Percentiles rank a stretch among this genome's conserved stretches.
Conservation (phyloP, 768 basidiomycete species). For the Xerocomus brunneocitrinus region DNA sequence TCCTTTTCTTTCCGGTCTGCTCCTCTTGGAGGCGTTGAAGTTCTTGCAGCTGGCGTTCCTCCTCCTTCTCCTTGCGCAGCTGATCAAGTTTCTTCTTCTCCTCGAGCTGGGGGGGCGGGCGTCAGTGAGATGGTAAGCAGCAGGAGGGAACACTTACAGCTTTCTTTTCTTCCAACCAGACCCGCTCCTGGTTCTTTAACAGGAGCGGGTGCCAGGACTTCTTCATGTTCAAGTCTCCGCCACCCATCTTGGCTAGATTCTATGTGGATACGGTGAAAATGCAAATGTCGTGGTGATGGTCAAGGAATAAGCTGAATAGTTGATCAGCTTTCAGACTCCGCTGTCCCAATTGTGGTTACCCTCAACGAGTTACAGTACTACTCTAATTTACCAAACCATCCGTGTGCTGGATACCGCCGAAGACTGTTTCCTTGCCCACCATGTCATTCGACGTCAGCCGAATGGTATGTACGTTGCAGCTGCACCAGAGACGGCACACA, state of each 20-base stretch:
- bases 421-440: background rate
- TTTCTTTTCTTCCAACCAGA: constrained; percentile 98
- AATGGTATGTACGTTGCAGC: background rate
- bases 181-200: constrained; percentile 97
- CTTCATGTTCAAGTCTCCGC: constrained; percentile 98
- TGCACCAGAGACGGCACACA: too few relatives aligned
- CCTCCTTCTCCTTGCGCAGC: constrained; percentile 95
- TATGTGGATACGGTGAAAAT: constrained; percentile 3
- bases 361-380: background rate
- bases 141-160: constrained; percentile 52
- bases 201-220: constrained; percentile 99
- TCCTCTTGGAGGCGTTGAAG: constrained; percentile 94
- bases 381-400: too few relatives aligned
- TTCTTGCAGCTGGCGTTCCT: constrained; percentile 94
- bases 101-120: constrained; percentile 61
- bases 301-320: constrained; percentile 3
- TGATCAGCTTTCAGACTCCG: constrained; percentile 3
- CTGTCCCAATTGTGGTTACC: background rate
- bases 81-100: constrained; percentile 99
- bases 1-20: constrained; percentile 89
- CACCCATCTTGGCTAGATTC: constrained; percentile 79
- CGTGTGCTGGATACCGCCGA: background rate
- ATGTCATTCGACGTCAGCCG: background rate
- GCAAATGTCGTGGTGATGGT: constrained; percentile 7
- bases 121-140: constrained; percentile 5